Evolutionary conservation across 495 filamentous ascomycete species (phyloP), one percentile per base, ranked within the genome.

Genomic region (Neurospora sp.): DNA sequence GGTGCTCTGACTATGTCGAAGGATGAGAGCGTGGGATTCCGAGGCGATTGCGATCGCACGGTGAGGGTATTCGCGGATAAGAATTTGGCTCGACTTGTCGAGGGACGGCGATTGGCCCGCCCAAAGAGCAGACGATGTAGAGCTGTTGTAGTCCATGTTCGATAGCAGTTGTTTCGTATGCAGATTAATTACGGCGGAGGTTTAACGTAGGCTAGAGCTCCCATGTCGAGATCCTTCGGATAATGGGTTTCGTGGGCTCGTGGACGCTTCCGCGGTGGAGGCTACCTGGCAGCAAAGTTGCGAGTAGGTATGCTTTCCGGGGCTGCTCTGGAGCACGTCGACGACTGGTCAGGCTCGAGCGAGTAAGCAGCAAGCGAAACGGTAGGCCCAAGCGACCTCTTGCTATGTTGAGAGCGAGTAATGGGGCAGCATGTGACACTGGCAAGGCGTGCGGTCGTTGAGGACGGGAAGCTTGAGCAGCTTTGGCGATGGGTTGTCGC

Each of bases 11-110:
- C 86, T 92, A 84, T 97, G 88, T 39, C 91, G 90, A 75, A 98
- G 92, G 71, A 97, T 90, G 75, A 99, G 86, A 76, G 89, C 91
- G 84, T 96, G 90, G 18, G 93, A 88, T 9, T 87, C 78, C 16
- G 95, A 93, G 31, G 90, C 89, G 72, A 99, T 87, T 23, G 93
- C 93, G 81, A 99, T 93, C 72, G 93, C 90, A 72, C 96, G 91
- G 76, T 92, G 88, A 76, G 95, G 93, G 79, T 92, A 88, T 77
- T 97, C 93, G 78, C 91, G 89, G 71, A 93, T 84, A 60, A 92
- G 86, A 66, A 93, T 81, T 74, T 85, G 83, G 77, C 85, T 85
- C 8, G 85, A 85, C 74, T 82, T 85, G 62, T 87, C 85, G 66
- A 79, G 75, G 41, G 84, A 80, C 35, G 82, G 82, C 54, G 79